Evolutionary conservation across 1,284 basidiomycete genomes (phyloP), one percentile per base, ranked within the genome.

Genomic region (Mycosarcoma mackinlayi): DNA sequence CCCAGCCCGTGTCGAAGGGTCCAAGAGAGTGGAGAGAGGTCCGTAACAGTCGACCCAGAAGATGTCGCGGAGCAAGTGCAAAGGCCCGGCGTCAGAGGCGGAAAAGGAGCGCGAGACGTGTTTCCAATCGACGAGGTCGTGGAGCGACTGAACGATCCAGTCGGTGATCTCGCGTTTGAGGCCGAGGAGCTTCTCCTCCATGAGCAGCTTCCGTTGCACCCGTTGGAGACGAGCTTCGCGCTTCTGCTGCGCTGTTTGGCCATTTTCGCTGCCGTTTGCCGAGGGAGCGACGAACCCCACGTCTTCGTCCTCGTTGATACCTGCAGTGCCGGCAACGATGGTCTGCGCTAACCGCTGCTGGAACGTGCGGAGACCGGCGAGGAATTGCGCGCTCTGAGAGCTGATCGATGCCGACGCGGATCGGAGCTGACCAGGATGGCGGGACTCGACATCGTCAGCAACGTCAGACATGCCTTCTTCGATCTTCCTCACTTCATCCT

Each of bases 81-180:
- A 11, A 0, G 56, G 51, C 1, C 47, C 50, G 21, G 34, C 18
- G 35, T 45, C 44, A 1, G 46, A 16, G 4, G 49, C 18, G 8
- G 47, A 39, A 23, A 51, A 58, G 4, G 31, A 21, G 28, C 54
- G 40, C 2, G 27, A 34, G 46, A 71, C 10, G 6, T 38, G 28
- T 5, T 44, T 39, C 68, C 68, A 71, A 25, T 71, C 58, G 4
- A 62, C 57, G 3, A 70, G 48, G n/a, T 53, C 50, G 31, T 55
- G 58, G 23, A 72, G 27, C 2, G 60, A 47, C 28, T 41, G 40
- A 0, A 41, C 52, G 52, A 72, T 51, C 58, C 63, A 72, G 40
- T 72, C 69, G 25, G 69, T 67, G 35, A 72, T 66, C 34, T 72
- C 64, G 5, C 69, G 59, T 37, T 72, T 72, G 18, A 72, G 44